These are phyloP conservation scores for Trametes cingulata DNA, from an alignment of 768 basidiomycete species.

Conservation along the genomic window DNA sequence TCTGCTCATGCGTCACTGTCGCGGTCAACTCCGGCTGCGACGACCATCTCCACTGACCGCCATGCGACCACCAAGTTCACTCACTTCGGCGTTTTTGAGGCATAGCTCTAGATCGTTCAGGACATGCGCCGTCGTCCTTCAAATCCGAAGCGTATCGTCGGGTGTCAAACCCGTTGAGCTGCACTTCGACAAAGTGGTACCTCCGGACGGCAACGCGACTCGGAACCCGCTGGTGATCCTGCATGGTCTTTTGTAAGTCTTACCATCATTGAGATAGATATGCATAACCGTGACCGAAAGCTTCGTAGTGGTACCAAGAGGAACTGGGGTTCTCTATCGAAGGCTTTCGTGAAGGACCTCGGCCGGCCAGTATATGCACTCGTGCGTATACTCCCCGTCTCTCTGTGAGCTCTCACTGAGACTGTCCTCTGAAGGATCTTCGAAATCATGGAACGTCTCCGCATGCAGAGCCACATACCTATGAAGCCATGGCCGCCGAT, in stretches of 20 bases:
- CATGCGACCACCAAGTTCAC: background rate
- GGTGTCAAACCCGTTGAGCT: conserved; percentile 24
- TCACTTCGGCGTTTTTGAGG: background rate
- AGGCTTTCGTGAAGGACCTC: conserved; percentile 67
- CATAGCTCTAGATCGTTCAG: background rate
- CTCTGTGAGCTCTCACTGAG: background rate
- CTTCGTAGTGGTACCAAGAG: conserved; percentile 75
- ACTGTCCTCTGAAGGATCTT: conserved; percentile 55
- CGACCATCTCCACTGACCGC: background rate
- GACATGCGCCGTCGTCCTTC: background rate
- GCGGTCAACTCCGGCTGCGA: background rate
- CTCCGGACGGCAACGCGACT: conserved; percentile 29
- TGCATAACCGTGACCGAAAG: conserved; percentile 4
- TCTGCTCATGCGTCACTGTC: background rate
- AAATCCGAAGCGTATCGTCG: background rate
- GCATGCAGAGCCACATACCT: conserved; percentile 71
- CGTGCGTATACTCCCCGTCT: conserved; percentile 39
- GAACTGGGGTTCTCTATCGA: conserved; percentile 84
- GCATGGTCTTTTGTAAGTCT: conserved; percentile 38
- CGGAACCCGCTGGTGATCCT: conserved; percentile 34
- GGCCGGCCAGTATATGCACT: conserved; percentile 72
- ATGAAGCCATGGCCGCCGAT: conserved; percentile 78
- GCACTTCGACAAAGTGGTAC: conserved; percentile 30
- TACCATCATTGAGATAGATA: background rate
- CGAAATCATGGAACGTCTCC: conserved; percentile 90